Evolutionary conservation across 2,329 filamentous ascomycete species (phyloP).

Genomic region (Trichoderma atrobrunneum): DNA sequence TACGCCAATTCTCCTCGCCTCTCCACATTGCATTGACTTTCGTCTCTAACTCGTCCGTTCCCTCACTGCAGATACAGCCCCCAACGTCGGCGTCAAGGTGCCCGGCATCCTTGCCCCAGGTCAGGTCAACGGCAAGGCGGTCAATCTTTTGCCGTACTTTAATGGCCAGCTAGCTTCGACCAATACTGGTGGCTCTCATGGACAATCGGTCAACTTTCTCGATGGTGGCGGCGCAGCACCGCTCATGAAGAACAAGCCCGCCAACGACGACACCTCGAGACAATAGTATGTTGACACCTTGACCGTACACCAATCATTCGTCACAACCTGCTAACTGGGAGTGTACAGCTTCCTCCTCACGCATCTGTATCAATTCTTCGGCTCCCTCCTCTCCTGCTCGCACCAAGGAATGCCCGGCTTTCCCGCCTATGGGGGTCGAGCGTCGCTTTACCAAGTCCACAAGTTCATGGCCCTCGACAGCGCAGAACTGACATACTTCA

Average conservation of each 20-base stretch:
- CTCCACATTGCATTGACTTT: not conserved
- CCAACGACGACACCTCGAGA: conserved; percentile 47
- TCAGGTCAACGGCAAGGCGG: conserved; percentile 47
- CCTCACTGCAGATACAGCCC: conserved; percentile 43
- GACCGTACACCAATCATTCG: not conserved
- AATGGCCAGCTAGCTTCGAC: conserved; percentile 51
- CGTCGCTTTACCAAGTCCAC: conserved; percentile 53
- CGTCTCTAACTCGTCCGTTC: not conserved
- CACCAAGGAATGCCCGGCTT: conserved; percentile 48
- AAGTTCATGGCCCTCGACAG: conserved; percentile 58
- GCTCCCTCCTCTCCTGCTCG: conserved; percentile 55
- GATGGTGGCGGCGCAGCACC: conserved; percentile 57
- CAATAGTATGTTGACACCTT: conserved; percentile 50
- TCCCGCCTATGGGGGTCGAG: conserved; percentile 45
- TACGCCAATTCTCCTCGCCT: conserved; percentile 26
- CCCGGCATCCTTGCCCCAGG: conserved; percentile 56
- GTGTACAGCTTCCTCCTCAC: conserved; percentile 51
- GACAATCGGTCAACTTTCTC: conserved; percentile 56
- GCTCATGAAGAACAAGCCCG: conserved; percentile 53
- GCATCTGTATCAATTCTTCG: conserved; percentile 62
- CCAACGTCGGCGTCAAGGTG: conserved; percentile 51
- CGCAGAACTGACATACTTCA: conserved; percentile 56
- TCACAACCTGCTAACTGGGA: not conserved
- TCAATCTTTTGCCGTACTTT: conserved; percentile 61
- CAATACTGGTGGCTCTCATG: conserved; percentile 47